phyloP scores from a whole-genome alignment of 768 basidiomycete species.

The Rhodosporidiobolus sp. region DNA sequence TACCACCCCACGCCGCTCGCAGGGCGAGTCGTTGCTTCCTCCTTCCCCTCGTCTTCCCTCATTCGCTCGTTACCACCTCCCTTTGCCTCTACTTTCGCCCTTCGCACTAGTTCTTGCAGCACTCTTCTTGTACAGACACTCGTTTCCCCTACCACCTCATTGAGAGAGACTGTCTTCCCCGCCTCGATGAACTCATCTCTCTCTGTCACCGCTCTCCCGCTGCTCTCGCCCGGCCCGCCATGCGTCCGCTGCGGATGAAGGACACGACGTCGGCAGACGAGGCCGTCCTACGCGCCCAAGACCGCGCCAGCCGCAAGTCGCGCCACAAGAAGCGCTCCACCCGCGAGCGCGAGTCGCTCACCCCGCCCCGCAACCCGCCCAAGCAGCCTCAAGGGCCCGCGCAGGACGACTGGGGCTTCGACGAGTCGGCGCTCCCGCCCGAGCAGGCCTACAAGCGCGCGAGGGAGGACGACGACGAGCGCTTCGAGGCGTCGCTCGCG shows the following conservation, averaged over 20 bases:
- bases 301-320: slow-evolving; percentile 7
- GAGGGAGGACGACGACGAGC: slow-evolving; percentile 15
- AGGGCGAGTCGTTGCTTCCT: no score
- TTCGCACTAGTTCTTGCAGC: no score
- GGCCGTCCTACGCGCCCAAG: slow-evolving; percentile 18
- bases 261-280: slow-evolving; percentile 7
- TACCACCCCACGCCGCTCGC: no score
- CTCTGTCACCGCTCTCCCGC: not conserved
- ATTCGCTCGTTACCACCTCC: not conserved
- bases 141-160: not conserved
- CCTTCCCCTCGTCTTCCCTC: no score
- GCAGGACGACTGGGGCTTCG: slow-evolving; percentile 17
- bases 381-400: no score
- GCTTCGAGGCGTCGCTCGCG: slow-evolving; percentile 22
- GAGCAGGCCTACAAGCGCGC: slow-evolving; percentile 28
- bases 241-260: slow-evolving; percentile 36
- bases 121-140: not conserved
- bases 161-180: no score
- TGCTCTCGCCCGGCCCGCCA: not conserved
- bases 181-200: not conserved
- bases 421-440: slow-evolving; percentile 24
- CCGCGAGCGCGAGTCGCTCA: slow-evolving; percentile 15
- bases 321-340: not conserved
- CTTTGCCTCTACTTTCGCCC: not conserved
- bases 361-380: slow-evolving; percentile 20